A percentile compares a stretch with the other conserved stretches of the same genome.
Evolutionary conservation across 164 flowering plant genomes (phyloP).

Genomic region (Brasenia schreberi): DNA sequence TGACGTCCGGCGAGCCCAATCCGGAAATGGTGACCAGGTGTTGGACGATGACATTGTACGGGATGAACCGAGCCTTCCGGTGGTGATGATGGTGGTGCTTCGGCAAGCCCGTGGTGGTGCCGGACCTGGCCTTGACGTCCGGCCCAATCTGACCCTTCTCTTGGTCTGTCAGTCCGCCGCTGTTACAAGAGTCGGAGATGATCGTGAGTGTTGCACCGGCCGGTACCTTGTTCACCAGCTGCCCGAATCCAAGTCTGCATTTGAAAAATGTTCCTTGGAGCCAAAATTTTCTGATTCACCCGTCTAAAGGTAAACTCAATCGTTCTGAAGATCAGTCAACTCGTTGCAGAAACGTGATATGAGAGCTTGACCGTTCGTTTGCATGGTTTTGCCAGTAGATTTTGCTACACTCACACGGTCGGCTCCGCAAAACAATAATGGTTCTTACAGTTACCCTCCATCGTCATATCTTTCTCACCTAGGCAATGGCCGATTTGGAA

Average conservation of each 20-base stretch:
- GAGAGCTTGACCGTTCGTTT: too few species aligned
- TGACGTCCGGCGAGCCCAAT: constrained; percentile 29
- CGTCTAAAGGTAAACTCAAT: too few species aligned
- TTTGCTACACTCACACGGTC: too few species aligned
- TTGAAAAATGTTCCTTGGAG: not conserved
- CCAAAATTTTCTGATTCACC: too few species aligned
- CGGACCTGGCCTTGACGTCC: not conserved
- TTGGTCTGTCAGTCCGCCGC: constrained; percentile 79
- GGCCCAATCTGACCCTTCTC: constrained; percentile 80
- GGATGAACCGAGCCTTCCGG: constrained; percentile 21
- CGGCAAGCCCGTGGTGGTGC: not conserved
- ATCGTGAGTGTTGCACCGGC: constrained; percentile 58
- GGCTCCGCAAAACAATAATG: too few species aligned
- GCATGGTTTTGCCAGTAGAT: too few species aligned
- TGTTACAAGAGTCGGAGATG: constrained; percentile 76
- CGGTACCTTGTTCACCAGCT: constrained; percentile 49
- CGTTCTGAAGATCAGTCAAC: too few species aligned
- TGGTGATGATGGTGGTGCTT: not conserved
- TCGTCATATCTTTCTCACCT: too few species aligned
- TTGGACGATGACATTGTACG: constrained; percentile 23
- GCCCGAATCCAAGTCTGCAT: constrained; percentile 51
- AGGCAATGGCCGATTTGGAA: too few species aligned
- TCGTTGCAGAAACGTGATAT: too few species aligned
- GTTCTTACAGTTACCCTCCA: too few species aligned
- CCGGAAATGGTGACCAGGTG: constrained; percentile 36